A percentile compares a stretch with the other conserved stretches of the same genome.
Conservation (phyloP, 176 grass and related monocot genomes). For the Paspalum notatum region DNA sequence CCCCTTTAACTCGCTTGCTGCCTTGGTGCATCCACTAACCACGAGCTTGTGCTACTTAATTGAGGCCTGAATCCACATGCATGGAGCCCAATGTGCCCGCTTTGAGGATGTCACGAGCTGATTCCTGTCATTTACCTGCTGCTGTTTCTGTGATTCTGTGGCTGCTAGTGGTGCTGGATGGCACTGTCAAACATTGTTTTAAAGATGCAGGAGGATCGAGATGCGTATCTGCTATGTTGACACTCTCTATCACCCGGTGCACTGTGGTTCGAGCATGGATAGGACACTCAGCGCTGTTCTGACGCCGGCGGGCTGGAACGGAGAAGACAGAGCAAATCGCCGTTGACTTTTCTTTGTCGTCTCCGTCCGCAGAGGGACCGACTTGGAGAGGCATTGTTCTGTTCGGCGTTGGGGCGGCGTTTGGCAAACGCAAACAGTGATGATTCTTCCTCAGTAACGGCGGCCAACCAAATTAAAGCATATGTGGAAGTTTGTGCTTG, state of each 20-base stretch:
- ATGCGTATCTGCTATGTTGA: slow-evolving; percentile 20
- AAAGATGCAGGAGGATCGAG: neutral
- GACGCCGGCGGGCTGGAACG: neutral
- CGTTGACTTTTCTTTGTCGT: no score
- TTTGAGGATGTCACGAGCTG: slow-evolving; percentile 8
- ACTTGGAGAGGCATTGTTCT: no score
- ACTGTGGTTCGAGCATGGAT: neutral
- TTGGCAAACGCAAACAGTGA: no score
- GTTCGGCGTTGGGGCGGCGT: no score
- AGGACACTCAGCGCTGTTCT: neutral
- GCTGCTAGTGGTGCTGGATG: slow-evolving; percentile 8
- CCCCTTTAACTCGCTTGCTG: neutral
- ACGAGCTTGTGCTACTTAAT: slow-evolving; percentile 32
- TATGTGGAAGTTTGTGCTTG: no score
- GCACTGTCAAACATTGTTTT: neutral
- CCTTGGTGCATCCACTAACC: slow-evolving; percentile 35
- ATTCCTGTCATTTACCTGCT: slow-evolving; percentile 31
- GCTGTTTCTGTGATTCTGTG: neutral
- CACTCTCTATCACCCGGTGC: neutral
- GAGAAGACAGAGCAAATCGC: neutral
- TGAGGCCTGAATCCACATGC: slow-evolving; percentile 4
- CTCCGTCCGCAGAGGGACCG: no score
- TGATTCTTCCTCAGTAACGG: no score
- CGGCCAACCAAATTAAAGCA: no score
- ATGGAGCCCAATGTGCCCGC: slow-evolving; percentile 11